Evolutionary conservation across 2,329 filamentous ascomycete species (phyloP), one percentile per base, ranked within the genome.

Genomic region (Diaporthe aspalathi): DNA sequence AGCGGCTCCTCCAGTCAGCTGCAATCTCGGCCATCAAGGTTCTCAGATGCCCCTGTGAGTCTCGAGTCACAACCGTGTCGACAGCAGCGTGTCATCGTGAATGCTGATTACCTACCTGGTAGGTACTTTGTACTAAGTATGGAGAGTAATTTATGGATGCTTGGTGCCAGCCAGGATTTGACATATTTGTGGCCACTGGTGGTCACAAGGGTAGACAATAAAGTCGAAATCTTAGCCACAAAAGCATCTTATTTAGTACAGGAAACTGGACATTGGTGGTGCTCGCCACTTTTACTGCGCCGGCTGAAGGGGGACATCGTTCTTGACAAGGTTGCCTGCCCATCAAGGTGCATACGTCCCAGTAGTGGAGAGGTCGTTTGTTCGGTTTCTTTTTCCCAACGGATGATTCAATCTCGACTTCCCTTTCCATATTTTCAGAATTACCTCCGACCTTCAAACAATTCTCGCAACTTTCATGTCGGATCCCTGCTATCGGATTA

Each of bases 131-230:
- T n/a, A n/a, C n/a, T n/a, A n/a, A n/a, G n/a, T n/a, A n/a, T 1
- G 1, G 5, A 5, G 5, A 9, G 1, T n/a, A 14, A 2, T 4
- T 2, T 1, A 16, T 14, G 1, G 2, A 22, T 22, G 14, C 3
- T 14, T 3, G 16, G 22, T 32, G 11, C 11, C 2, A 49, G 14
- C 1, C 5, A 38, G 35, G 20, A 62, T 22, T 2, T 38, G 35
- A 12, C 35, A 35, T 1, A 35, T 2, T 1, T 11, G 6, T 5
- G 6, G 2, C 35, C 35, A 38, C 12, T 38, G 5, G 2, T 38
- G 6, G 35, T 9, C 35, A 38, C 35, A 7, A 2, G 35, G 6
- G n/a, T n/a, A n/a, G n/a, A n/a, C n/a, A 38, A 38, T 2, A 7
- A 38, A 7, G 35, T 11, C 35, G 2, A 12, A 38, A 38, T 12